Conservation (phyloP, 116 monocot species). For the Dioscorea cayenensis region DNA sequence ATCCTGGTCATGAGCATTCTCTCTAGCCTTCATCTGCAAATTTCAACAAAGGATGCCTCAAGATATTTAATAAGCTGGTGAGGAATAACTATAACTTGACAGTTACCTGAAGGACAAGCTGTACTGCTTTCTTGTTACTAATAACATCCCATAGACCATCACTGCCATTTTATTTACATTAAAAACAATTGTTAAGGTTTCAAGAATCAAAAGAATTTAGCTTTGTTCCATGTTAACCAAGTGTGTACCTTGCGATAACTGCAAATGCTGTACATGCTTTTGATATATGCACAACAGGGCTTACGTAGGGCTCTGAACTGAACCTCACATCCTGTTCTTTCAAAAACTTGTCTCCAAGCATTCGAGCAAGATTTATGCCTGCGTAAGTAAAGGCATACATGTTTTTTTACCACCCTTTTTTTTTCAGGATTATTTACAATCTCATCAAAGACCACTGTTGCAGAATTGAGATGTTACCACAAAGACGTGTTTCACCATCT, state of each 20-base stretch:
- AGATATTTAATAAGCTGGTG: not conserved
- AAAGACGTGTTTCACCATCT: constrained; percentile 80
- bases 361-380: constrained; percentile 84
- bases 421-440: not conserved
- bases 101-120: constrained; percentile 57
- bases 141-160: constrained; percentile 99
- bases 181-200: not conserved
- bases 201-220: not conserved
- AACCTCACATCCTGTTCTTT: constrained; percentile 90
- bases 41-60: not conserved
- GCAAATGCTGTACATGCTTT: constrained; percentile 58
- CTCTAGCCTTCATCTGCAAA: constrained; percentile 50
- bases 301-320: constrained; percentile 75
- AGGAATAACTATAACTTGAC: not conserved
- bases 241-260: constrained; percentile 67
- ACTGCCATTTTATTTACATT: constrained; percentile 30
- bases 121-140: constrained; percentile 53
- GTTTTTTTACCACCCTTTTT: not conserved
- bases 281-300: constrained; percentile 61
- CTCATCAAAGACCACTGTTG: not conserved
- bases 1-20: constrained; percentile 9
- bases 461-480: constrained; percentile 31
- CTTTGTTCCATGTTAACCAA: not conserved
- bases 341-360: constrained; percentile 97
- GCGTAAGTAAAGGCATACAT: not conserved